phyloP scores from a whole-genome alignment of 768 basidiomycete genomes.

The Dacryopinax primogenitus region DNA sequence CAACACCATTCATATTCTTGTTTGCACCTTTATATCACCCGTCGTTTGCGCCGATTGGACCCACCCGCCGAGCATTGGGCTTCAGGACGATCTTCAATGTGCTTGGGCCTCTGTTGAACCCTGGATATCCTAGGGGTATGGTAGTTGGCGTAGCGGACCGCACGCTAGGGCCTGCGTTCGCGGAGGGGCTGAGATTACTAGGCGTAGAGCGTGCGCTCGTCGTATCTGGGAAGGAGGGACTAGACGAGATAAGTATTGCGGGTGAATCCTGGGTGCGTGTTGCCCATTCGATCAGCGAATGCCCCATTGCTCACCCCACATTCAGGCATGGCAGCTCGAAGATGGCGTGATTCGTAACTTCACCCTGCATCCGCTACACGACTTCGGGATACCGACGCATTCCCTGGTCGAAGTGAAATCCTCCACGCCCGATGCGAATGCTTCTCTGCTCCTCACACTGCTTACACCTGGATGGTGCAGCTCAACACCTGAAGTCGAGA shows the following conservation, averaged over 20 bases:
- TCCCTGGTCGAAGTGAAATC: constrained; percentile 59
- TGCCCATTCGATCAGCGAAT: neutral
- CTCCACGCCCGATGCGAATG: constrained; percentile 67
- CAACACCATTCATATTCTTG: constrained; percentile 79
- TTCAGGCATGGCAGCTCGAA: constrained; percentile 49
- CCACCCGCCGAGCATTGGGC: constrained; percentile 71
- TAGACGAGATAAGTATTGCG: constrained; percentile 93
- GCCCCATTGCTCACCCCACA: neutral
- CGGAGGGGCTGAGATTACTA: constrained; percentile 39
- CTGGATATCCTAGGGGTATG: constrained; percentile 74
- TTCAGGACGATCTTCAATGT: constrained; percentile 97
- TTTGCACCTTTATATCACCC: constrained; percentile 93
- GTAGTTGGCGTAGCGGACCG: constrained; percentile 78
- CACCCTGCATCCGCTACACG: constrained; percentile 45
- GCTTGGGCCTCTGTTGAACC: constrained; percentile 88
- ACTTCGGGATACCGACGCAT: constrained; percentile 66
- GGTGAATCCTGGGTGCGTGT: constrained; percentile 68
- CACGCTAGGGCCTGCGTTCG: constrained; percentile 71
- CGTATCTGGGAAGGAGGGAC: constrained; percentile 79
- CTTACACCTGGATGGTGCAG: constrained; percentile 42
- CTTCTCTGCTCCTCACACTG: constrained; percentile 52
- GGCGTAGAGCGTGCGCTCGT: constrained; percentile 77
- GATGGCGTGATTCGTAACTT: constrained; percentile 47
- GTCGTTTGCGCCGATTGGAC: constrained; percentile 62
- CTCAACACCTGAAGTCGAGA: constrained; percentile 22